phyloP scores from a whole-genome alignment of 2,329 filamentous ascomycete genomes.

The Ploettnerulaceae sp. region DNA sequence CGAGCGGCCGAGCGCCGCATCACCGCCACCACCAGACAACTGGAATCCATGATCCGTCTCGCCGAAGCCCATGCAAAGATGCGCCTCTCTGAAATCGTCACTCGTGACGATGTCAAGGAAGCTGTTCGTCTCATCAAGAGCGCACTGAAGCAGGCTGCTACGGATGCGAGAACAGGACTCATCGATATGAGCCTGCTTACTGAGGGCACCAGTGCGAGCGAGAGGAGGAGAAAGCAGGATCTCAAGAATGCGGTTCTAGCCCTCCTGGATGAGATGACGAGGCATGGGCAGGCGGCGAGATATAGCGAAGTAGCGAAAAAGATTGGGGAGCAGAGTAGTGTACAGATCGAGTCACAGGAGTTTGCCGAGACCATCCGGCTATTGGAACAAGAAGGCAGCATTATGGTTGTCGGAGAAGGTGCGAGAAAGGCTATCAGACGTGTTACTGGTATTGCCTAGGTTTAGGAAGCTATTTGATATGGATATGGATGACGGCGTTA shows the following conservation, averaged over 20 bases:
- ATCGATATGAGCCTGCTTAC: constrained; percentile 97
- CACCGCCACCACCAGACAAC: constrained; percentile 91
- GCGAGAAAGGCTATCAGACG: constrained; percentile 75
- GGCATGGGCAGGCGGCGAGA: constrained; percentile 61
- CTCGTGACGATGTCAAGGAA: constrained; percentile 77
- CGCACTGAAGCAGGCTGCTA: constrained; percentile 95
- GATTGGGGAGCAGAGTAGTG: constrained; percentile 65
- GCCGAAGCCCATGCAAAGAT: constrained; percentile 97
- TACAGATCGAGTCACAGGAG: constrained; percentile 70
- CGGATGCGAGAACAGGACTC: constrained; percentile 80
- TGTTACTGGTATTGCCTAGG: constrained; percentile 51
- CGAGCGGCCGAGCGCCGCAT: constrained; percentile 91
- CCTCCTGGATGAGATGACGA: constrained; percentile 75
- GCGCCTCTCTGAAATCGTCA: constrained; percentile 75
- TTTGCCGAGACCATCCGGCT: constrained; percentile 76
- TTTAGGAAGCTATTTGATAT: no score
- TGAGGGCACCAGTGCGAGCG: constrained; percentile 86
- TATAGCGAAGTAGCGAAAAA: constrained; percentile 73
- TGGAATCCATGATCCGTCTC: constrained; percentile 98
- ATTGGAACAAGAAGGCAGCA: constrained; percentile 77
- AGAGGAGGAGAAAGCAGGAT: constrained; percentile 76
- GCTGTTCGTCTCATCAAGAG: constrained; percentile 89
- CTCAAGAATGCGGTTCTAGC: constrained; percentile 73
- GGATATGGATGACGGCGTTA: no score
- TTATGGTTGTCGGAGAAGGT: constrained; percentile 81